Evolutionary conservation across 164 flowering plant genomes (phyloP), one percentile per base, ranked within the genome.

Genomic region (Macadamia integrifolia): DNA sequence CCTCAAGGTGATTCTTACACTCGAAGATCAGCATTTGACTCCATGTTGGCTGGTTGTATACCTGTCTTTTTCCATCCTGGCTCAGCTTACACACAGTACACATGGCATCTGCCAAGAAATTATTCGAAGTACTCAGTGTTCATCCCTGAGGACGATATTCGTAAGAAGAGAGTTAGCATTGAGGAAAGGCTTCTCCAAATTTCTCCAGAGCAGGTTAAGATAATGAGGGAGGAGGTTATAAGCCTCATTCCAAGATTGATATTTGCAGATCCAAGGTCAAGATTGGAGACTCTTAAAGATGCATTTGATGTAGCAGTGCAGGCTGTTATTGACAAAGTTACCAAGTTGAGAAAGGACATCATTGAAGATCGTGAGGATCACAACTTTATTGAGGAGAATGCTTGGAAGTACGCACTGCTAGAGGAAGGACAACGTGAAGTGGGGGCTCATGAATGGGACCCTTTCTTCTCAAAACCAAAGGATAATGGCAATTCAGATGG

Each of bases 1-100:
- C 98, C 98, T 18, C 96, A 87, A 71, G 97, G 98, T 3, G 98
- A 93, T 78, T 89, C 97, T 10, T 89, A 84, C 78, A 93, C 96
- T 0, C 75, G 97, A 58, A 82, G 97, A 73, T 91, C 96, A 8
- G 91, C 96, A n/a, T 93, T 93, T 72, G 98, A 93, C 68, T 87
- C 98, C 0, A 88, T 93, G 81, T 70, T 91, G 66, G 96, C 97
- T 0, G 98, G 98, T 65, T 93, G 98, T 68, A 91, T 93, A 57
- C 98, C 98, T 17, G 97, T 93, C 46, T 88, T 93, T 80, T 91
- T 91, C 75, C 93, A 91, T 74, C 97, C 97, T 5, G 96, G 90
- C 50, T 87, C 98, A 4, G 92, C 96, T 0, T 93, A 93, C 81
- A 79, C 82, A 5, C 98, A 93, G 73, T 93, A 93, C 78, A 88